Evolutionary conservation across 2,329 filamentous ascomycete genomes (phyloP).

Genomic region (Aspergillus niger): DNA sequence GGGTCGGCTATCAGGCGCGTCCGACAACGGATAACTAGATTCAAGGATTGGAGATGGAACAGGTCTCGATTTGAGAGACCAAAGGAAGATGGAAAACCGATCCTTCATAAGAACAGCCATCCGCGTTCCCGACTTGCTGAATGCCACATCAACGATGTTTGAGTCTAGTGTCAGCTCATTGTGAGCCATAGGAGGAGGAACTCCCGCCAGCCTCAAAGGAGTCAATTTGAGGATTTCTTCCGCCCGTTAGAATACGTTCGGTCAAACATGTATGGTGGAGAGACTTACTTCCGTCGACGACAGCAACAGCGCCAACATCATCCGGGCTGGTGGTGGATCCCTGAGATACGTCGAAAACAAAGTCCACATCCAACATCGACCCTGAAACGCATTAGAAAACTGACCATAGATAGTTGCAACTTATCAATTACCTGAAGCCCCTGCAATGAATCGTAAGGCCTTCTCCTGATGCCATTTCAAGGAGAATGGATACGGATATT

Average conservation of each 20-base stretch:
- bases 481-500: slow-evolving; percentile 27
- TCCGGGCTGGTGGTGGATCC: slow-evolving; percentile 70
- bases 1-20: slow-evolving; percentile 32
- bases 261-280: not conserved
- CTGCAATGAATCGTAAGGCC: slow-evolving; percentile 66
- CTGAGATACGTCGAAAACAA: slow-evolving; percentile 66
- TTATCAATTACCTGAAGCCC: slow-evolving; percentile 48
- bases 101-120: slow-evolving; percentile 72
- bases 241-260: slow-evolving; percentile 25
- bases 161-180: slow-evolving; percentile 67
- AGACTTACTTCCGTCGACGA: slow-evolving; percentile 73
- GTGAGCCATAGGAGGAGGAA: slow-evolving; percentile 90
- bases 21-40: slow-evolving; percentile 40
- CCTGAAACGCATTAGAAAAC: slow-evolving; percentile 28
- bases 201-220: slow-evolving; percentile 77
- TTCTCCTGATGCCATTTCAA: slow-evolving; percentile 83
- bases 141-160: slow-evolving; percentile 72
- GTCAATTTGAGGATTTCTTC: slow-evolving; percentile 73
- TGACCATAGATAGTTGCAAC: not conserved
- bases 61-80: slow-evolving; percentile 58
- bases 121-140: slow-evolving; percentile 64
- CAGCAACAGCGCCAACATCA: slow-evolving; percentile 77
- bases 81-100: slow-evolving; percentile 69
- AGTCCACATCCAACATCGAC: slow-evolving; percentile 64
- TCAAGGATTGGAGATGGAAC: slow-evolving; percentile 41